Conservation (phyloP, 495 filamentous ascomycete species). For the Beverwykella pulmonaria region DNA sequence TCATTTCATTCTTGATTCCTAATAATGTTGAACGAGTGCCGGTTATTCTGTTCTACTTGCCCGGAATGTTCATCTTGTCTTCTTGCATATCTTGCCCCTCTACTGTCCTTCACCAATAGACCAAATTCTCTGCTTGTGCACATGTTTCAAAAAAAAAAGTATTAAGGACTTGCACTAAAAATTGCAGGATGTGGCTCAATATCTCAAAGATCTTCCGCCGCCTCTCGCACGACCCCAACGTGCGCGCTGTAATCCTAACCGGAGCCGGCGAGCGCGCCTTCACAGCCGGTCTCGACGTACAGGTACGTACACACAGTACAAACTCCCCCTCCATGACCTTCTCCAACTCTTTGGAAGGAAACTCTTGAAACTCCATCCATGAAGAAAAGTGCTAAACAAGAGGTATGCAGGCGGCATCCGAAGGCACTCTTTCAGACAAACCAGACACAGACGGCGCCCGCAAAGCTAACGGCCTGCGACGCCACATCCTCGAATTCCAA, state of each 20-base stretch:
- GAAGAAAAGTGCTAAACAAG: not conserved
- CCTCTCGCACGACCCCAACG: conserved; percentile 70
- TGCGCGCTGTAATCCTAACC: conserved; percentile 80
- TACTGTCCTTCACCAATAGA: no score
- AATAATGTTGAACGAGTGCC: no score
- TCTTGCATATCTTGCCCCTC: no score
- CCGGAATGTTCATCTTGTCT: no score
- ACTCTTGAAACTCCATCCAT: no score
- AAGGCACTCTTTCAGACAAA: conserved; percentile 25
- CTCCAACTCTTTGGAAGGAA: no score
- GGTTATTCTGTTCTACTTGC: no score
- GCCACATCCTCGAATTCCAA: conserved; percentile 77
- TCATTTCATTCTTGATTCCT: no score
- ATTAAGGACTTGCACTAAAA: no score
- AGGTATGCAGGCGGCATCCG: conserved; percentile 35
- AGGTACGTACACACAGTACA: not conserved
- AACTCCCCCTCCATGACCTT: not conserved
- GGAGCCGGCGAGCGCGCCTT: conserved; percentile 84
- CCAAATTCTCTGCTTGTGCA: no score
- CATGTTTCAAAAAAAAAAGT: no score
- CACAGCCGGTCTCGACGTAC: conserved; percentile 79
- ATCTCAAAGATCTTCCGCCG: conserved; percentile 69
- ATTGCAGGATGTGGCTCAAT: conserved; percentile 81
- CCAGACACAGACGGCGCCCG: conserved; percentile 19
- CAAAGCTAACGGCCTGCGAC: conserved; percentile 63